These are phyloP conservation scores for Metschnikowia gelsemii DNA, from an alignment of 805 yeast species.

Conservation along the genomic window DNA sequence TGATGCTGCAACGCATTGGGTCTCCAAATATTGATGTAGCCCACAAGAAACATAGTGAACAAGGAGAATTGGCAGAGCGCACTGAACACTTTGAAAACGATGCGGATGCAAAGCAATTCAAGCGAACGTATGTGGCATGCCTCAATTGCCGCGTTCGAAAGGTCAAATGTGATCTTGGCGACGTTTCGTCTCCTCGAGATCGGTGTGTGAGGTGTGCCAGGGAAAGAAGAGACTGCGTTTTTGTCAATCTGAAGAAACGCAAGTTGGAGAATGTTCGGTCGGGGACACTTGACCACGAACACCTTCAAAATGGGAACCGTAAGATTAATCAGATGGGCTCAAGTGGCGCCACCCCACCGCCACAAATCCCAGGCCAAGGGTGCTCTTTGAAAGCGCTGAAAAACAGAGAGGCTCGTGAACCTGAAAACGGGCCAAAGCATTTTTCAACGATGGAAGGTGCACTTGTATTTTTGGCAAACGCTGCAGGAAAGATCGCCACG, in stretches of 20 bases:
- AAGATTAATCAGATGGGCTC: too few relatives aligned
- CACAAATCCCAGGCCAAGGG: background rate
- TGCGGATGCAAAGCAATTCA: constrained; percentile 39
- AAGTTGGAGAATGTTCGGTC: constrained; percentile 9
- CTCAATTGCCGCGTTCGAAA: constrained; percentile 80
- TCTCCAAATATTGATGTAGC: too few relatives aligned
- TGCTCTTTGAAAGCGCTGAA: too few relatives aligned
- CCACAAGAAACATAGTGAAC: too few relatives aligned
- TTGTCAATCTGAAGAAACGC: constrained; percentile 39
- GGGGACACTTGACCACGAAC: background rate
- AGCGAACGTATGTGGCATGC: constrained; percentile 79
- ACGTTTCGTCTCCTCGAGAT: constrained; percentile 63
- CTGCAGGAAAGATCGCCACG: constrained; percentile 73
- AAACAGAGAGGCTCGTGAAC: background rate
- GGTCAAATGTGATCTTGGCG: constrained; percentile 83
- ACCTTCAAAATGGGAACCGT: too few relatives aligned
- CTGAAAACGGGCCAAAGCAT: constrained; percentile 20
- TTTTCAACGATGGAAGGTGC: constrained; percentile 57
- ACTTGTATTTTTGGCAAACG: constrained; percentile 68
- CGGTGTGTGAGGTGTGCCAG: constrained; percentile 85
- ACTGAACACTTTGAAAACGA: background rate
- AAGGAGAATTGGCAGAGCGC: too few relatives aligned
- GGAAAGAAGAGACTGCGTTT: constrained; percentile 78
- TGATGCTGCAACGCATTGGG: too few relatives aligned
- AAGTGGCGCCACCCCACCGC: too few relatives aligned